Base-by-base conservation (phyloP, 352 stramenopile genomes). In the Phytophthora tubulina region DNA sequence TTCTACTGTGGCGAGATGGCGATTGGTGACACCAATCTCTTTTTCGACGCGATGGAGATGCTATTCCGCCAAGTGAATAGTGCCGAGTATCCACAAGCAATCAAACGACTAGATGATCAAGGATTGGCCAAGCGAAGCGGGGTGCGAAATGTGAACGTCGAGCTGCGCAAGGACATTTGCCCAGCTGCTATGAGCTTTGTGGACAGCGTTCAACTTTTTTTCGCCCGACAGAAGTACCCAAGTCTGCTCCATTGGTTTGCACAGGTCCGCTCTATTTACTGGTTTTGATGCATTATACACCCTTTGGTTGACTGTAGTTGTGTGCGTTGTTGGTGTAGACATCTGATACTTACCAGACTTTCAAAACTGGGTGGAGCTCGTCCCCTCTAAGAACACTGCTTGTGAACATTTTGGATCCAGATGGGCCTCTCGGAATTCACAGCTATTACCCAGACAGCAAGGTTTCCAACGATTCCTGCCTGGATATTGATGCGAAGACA, bases 181-280 rank as follows among this genome's bases (percentile, higher is more conserved):
- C 61, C 79, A 0, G 65, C 72, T 11, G 85, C 88, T 41, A 60
- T 82, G 32, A 60, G 71, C 6, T 93, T 94, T 65, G 75, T 93
- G 1, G 86, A 96, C 52, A 91, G 75, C 62, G 78, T 94, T 10
- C 84, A 90, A 31, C 65, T 93, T 0, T 96, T 94, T 64, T 96
- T 96, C 52, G 87, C 90, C 9, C 84, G 80, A 4, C 85, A 94
- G 50, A 93, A 94, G 54, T 94, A 95, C 35, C 88, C 90, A 21
- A 92, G 85, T 36, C 78, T 96, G 30, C 56, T 96, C 1, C 74
- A 92, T 49, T 96, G 90, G 90, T 94, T 96, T 63, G 85, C 86
- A 38, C 81, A 90, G 84, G 89, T 95, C 78, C 41, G 64, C 15
- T 60, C n/a, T 15, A 32, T 30, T 45, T 50, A 27, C 21, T 63